A percentile compares a stretch with the other conserved stretches of the same genome.
Evolutionary conservation across 352 stramenopile genomes (phyloP).

Genomic region (Blastocystis sp.): DNA sequence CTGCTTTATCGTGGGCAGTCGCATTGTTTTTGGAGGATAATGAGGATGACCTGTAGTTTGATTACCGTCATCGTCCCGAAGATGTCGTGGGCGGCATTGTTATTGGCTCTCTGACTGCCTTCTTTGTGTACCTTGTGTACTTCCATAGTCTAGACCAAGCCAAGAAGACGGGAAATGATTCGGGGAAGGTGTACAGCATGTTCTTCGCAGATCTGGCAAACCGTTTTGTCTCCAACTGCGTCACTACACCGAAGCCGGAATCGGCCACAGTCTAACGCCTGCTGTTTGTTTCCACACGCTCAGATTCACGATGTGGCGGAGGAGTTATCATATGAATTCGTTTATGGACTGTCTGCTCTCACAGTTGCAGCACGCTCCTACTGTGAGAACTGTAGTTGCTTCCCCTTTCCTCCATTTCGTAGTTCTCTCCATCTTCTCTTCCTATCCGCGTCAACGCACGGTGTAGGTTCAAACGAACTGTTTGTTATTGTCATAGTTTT

Average conservation of each 20-base stretch:
- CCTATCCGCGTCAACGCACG: background rate
- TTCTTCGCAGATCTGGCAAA: conserved; percentile 48
- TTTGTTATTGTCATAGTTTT: background rate
- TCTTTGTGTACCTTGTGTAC: conserved; percentile 21
- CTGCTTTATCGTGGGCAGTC: conserved; percentile 62
- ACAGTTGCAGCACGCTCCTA: background rate
- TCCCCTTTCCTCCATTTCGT: too few species aligned
- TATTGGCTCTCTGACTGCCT: conserved; percentile 9
- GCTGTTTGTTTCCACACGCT: background rate
- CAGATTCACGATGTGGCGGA: background rate
- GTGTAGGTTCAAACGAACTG: background rate
- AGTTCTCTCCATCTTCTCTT: background rate
- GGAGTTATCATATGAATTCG: background rate
- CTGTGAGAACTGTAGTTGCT: background rate
- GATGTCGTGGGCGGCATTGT: conserved; percentile 64
- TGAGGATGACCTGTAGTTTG: conserved; percentile 7
- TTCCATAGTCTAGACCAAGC: background rate
- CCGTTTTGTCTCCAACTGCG: conserved; percentile 21
- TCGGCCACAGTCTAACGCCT: conserved; percentile 47
- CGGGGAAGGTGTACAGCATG: background rate
- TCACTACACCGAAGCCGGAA: conserved; percentile 32
- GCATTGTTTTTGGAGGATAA: background rate
- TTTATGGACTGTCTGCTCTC: background rate
- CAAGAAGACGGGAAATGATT: background rate
- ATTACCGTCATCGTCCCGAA: conserved; percentile 61